phyloP scores from a whole-genome alignment of 805 yeast species.

The Geotrichum ghanense region DNA sequence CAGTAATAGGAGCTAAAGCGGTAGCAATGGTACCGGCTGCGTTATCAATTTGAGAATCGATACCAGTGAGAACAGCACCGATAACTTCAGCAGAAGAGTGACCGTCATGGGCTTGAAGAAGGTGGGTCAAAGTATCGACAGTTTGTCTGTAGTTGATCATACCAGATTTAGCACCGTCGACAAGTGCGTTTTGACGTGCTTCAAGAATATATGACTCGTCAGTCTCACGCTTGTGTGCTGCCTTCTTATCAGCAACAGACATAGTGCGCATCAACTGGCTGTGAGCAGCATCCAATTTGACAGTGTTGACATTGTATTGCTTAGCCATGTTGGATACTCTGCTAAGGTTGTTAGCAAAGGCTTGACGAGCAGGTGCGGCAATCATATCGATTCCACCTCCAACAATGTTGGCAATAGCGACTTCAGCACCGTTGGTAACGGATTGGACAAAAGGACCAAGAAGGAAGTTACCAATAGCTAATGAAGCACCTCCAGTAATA shows the following conservation, averaged over 20 bases:
- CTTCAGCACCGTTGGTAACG: constrained; percentile 16
- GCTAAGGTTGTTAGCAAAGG: not conserved
- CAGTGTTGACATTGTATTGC: not conserved
- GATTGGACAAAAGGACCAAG: constrained; percentile 16
- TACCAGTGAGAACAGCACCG: constrained; percentile 20
- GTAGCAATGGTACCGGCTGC: constrained; percentile 14
- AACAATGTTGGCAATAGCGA: constrained; percentile 12
- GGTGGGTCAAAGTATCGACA: constrained; percentile 4
- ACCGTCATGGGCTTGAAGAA: not conserved
- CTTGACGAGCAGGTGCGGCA: constrained; percentile 7
- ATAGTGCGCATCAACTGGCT: not conserved
- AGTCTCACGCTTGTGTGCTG: not conserved
- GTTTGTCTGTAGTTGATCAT: constrained; percentile 14
- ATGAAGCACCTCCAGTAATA: constrained; percentile 11
- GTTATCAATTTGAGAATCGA: constrained; percentile 26
- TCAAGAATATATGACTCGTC: not conserved
- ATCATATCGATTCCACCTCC: constrained; percentile 11
- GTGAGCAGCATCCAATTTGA: not conserved
- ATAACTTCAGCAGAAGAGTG: constrained; percentile 12
- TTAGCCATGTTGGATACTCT: constrained; percentile 1
- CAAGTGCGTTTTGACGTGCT: constrained; percentile 1
- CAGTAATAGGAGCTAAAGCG: constrained; percentile 16
- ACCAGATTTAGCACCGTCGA: constrained; percentile 10
- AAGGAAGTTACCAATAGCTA: constrained; percentile 6
- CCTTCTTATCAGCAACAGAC: too few relatives aligned